Evolutionary conservation across 805 yeast species (phyloP).

Genomic region (Candida wancherniae): DNA sequence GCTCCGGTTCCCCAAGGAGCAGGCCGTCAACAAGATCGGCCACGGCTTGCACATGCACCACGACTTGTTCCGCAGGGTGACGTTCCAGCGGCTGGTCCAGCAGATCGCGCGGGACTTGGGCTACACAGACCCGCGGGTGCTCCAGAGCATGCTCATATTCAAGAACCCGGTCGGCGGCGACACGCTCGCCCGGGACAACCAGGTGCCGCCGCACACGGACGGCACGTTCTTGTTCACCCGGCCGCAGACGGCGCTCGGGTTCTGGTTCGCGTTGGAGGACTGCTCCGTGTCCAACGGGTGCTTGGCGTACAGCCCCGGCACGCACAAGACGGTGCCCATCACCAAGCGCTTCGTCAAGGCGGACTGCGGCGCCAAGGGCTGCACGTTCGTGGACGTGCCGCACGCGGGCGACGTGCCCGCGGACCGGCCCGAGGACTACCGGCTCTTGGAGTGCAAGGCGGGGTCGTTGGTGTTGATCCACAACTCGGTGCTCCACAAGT

Average conservation of each 20-base stretch:
- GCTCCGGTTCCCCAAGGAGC: constrained; percentile 47
- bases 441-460: constrained; percentile 57
- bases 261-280: constrained; percentile 78
- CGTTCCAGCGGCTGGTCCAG: constrained; percentile 47
- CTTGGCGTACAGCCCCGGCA: constrained; percentile 62
- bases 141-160: constrained; percentile 76
- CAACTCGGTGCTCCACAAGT: constrained; percentile 67
- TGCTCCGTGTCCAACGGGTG: constrained; percentile 68
- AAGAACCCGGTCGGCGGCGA: constrained; percentile 51
- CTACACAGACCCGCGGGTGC: constrained; percentile 60
- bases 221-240: constrained; percentile 67
- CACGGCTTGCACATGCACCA: constrained; percentile 67
- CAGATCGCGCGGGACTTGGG: constrained; percentile 50
- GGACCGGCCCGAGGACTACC: constrained; percentile 39
- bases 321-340: constrained; percentile 56
- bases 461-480: constrained; percentile 70
- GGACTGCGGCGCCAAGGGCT: constrained; percentile 46
- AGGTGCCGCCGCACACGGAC: constrained; percentile 76
- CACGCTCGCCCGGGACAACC: constrained; percentile 35
- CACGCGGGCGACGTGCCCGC: constrained; percentile 14
- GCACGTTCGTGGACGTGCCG: constrained; percentile 47
- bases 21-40: constrained; percentile 71
- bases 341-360: constrained; percentile 60
- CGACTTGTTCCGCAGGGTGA: constrained; percentile 42
- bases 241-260: constrained; percentile 70